Evolutionary conservation across 2,329 filamentous ascomycete genomes (phyloP).

Genomic region (Coniella lustricola): DNA sequence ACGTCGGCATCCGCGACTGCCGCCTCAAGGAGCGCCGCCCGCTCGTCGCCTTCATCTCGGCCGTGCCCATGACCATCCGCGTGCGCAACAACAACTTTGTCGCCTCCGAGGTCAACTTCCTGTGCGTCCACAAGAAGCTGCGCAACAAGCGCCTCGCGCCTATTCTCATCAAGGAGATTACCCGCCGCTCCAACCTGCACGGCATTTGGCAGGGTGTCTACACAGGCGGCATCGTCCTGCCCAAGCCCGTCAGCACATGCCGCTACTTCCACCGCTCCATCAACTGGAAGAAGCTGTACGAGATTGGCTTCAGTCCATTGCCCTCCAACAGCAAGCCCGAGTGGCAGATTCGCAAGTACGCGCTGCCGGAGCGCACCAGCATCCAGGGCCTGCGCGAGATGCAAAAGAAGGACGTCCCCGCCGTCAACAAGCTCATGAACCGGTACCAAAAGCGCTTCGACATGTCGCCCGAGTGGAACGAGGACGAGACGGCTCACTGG

Average conservation of each 20-base stretch:
- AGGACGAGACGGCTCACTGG: conserved; percentile 83
- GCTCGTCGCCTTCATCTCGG: conserved; percentile 92
- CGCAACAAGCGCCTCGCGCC: conserved; percentile 87
- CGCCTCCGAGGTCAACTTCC: conserved; percentile 93
- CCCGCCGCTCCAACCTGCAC: conserved; percentile 78
- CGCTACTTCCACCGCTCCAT: conserved; percentile 92
- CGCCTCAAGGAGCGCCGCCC: conserved; percentile 64
- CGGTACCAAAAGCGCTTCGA: conserved; percentile 76
- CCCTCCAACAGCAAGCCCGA: conserved; percentile 76
- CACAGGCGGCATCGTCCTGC: conserved; percentile 85
- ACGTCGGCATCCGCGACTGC: conserved; percentile 78
- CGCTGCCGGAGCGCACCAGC: conserved; percentile 65
- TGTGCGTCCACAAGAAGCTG: conserved; percentile 97
- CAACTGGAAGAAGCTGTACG: conserved; percentile 94
- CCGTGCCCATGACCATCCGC: conserved; percentile 76
- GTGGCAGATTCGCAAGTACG: conserved; percentile 80
- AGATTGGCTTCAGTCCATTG: conserved; percentile 87
- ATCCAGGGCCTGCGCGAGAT: conserved; percentile 74
- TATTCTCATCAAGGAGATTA: conserved; percentile 96
- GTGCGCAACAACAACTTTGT: conserved; percentile 70
- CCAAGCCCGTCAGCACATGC: conserved; percentile 85
- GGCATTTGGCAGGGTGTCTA: conserved; percentile 94
- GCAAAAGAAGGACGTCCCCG: conserved; percentile 69
- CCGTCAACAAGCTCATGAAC: conserved; percentile 65
- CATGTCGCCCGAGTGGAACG: conserved; percentile 73